Evolutionary conservation across 306 rosid genomes (phyloP), one percentile per base, ranked within the genome.

Genomic region (Begonia loranthoides): DNA sequence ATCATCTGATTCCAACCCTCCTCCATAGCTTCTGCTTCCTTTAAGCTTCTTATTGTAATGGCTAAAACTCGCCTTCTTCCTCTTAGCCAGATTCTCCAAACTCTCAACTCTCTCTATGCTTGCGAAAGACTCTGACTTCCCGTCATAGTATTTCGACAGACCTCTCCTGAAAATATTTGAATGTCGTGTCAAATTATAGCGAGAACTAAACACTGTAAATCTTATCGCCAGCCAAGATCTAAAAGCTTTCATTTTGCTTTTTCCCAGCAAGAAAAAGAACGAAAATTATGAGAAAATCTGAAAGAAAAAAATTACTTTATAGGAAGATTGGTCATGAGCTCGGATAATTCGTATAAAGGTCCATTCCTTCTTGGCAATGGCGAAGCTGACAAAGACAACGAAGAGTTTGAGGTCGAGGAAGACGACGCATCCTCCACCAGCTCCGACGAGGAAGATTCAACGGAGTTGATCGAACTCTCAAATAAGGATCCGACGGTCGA

Each of bases 21-120:
- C 84, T 5, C 74, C 87, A 73, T 56, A 85, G 75, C 90, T 85
- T 65, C 71, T 85, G 71, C 85, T 81, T 56, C 79, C 53, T 57
- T 82, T 84, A 53, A 75, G 71, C 49, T 19, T 59, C 58, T 74
- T 85, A 12, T 62, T 79, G 12, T 64, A 77, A 9, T 45, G 61
- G 58, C 72, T 52, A 24, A 12, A 21, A 56, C 45, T 41, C 15
- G 15, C 17, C 45, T 51, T 62, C 45, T 16, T 50, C 66, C 59
- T 89, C 84, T 90, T 90, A 6, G 76, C 87, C 56, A 90, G 81
- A 78, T 90, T 92, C 51, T 85, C 92, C 46, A 80, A 56, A 62
- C 76, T 82, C 47, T 70, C 50, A 21, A 67, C 95, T 44, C 79
- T 73, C 13, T 60, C 85, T 50, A 82, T 66, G 48, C 78, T 77